Evolutionary conservation across 2,329 filamentous ascomycete genomes (phyloP), one percentile per base, ranked within the genome.

Genomic region (Aspergillus ibericus): DNA sequence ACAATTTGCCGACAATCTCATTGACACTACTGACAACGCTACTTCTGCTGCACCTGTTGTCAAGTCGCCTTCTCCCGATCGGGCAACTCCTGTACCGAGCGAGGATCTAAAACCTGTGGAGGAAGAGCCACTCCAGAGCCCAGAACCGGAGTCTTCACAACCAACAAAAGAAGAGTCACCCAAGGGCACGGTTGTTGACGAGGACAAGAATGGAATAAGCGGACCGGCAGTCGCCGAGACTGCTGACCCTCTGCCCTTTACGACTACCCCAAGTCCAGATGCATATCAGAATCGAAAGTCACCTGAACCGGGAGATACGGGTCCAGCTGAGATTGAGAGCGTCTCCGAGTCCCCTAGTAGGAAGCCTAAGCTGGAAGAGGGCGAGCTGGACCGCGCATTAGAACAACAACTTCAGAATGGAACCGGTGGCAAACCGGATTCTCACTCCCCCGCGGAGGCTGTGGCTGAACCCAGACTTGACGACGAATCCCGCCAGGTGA

Each of bases 361-460:
- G 58, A 75, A 70, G 47, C 58, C 62, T 7, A 75, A 75, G 52
- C 18, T 70, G 40, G 74, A 75, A 59, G 66, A 71, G 7, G 63
- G 63, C 16, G 68, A 68, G 42, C 44, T 58, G n/a, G 66, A 65
- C 44, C 59, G 55, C n/a, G 64, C 59, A n/a, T 56, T 63, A 35
- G 61, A 66, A 13, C 65, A 61, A 38, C 59, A 61, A 16, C n/a
- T 66, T 27, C 68, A 68, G 32, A 66, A 69, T 57, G 66, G 66
- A 34, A 59, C 59, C 16, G 61, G 61, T 18, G 60, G 59, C 22
- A 65, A 64, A 38, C 57, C 59, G 49, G 62, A 61, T 49, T 62
- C 68, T 7, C 56, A 35, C 8, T 65, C 68, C 18, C 57, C 63
- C 6, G 65, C 62, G 5, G 61, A 57, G n/a, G 59, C 40, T 55